Evolutionary conservation across 768 basidiomycete genomes (phyloP), one percentile per base, ranked within the genome.

Genomic region (Lactarius sp.): DNA sequence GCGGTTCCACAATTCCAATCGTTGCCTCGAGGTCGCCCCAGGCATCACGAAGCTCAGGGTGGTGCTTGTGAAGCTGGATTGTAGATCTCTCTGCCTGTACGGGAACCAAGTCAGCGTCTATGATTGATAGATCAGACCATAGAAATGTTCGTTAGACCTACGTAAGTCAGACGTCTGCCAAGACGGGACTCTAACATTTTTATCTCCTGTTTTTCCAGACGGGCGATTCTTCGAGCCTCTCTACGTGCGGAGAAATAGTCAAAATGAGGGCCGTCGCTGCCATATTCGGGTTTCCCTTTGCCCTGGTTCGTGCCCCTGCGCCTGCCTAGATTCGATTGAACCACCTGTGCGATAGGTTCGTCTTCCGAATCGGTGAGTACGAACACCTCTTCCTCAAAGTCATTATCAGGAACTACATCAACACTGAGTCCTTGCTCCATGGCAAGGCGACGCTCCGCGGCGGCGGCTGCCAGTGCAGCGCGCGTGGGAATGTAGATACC

Each of bases 21-120:
- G 77, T 81, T 27, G 80, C 77, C 71, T 88, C 83, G 8, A 97
- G 74, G 70, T 98, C 87, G 31, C 92, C 92, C 95, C 96, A 98
- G 42, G 92, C 86, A 73, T 87, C 81, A 61, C 74, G 77, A 39
- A 97, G 81, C 70, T 96, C 93, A 1, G 88, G 86, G 71, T 96
- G 95, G 71, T 89, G 78, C 69, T 76, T 81, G 31, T 80, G 77
- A 36, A 94, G 73, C 14, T 84, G 81, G 44, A 91, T 69, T 6
- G 84, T 80, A 1, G 83, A 78, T 70, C 81, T 90, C 73, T 93
- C 91, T 7, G 88, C 84, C 90, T 94, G 56, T 4, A 56, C 12
- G 42, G 27, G 64, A 46, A 69, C 6, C 22, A 14, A 55, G 42
- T 61, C 36, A 72, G 66, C 20, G 67, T 39, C 46, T 18, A 18